Conservation (phyloP, 2,329 filamentous ascomycete species). For the Aureobasidium sp. region DNA sequence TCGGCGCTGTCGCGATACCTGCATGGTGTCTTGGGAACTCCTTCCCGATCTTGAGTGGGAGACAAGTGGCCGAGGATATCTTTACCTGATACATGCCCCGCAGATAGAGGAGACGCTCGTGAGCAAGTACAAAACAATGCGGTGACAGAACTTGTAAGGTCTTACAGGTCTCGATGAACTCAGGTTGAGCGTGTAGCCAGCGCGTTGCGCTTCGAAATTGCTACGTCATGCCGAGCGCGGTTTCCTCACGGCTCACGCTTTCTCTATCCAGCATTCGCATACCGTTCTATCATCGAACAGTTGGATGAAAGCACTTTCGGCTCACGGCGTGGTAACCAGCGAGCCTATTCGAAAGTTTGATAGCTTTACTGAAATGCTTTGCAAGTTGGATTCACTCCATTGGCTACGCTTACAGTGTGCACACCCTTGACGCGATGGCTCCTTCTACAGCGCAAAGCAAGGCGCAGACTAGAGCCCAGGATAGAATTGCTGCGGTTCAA, state of each 20-base stretch:
- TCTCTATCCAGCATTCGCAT: background rate
- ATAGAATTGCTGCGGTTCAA: slow-evolving; percentile 15
- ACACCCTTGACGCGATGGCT: slow-evolving; percentile 2
- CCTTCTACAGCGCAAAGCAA: slow-evolving; percentile 9
- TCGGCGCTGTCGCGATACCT: slow-evolving; percentile 10
- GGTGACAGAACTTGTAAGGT: background rate
- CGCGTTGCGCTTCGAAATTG: background rate
- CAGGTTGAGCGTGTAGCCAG: slow-evolving; percentile 3
- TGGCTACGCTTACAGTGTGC: background rate
- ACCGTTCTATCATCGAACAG: background rate
- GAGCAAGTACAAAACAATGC: background rate
- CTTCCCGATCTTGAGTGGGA: background rate
- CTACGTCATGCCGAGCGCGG: slow-evolving; percentile 8
- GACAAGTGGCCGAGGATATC: background rate
- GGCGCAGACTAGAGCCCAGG: slow-evolving; percentile 17
- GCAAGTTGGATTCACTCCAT: background rate
- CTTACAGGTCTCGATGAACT: background rate
- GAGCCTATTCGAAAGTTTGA: background rate
- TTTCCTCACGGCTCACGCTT: background rate
- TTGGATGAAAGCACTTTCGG: background rate
- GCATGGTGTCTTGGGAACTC: background rate
- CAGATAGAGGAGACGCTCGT: background rate
- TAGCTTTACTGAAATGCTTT: background rate
- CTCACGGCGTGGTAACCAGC: background rate
- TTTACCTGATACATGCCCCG: background rate